Percentiles rank a stretch among this genome's conserved stretches.
Evolutionary conservation across 2,329 filamentous ascomycete species (phyloP).

Genomic region (Hypoxylon sp.): DNA sequence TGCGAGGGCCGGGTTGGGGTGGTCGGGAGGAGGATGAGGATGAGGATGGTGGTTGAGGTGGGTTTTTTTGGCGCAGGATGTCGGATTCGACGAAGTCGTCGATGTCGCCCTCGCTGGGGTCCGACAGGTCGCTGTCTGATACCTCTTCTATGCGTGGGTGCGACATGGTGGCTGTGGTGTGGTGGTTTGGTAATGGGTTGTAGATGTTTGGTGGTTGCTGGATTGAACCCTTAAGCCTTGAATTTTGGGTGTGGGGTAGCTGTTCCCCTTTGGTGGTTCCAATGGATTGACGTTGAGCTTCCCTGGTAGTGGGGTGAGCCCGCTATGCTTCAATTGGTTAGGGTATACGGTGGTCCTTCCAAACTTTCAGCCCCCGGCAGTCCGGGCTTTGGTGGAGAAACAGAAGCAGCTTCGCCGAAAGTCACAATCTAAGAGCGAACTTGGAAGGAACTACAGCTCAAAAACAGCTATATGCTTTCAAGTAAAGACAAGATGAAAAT

Average conservation of each 20-base stretch:
- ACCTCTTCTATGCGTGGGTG: conserved; percentile 94
- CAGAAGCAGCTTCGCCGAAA: background rate
- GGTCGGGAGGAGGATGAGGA: conserved; percentile 47
- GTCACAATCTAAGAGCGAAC: background rate
- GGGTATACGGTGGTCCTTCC: background rate
- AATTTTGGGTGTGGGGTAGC: conserved; percentile 41
- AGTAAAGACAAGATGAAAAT: background rate
- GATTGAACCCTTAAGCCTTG: conserved; percentile 12
- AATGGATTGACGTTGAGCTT: conserved; percentile 19
- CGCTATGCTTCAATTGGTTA: conserved; percentile 28
- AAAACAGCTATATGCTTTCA: background rate
- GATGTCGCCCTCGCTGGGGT: conserved; percentile 90
- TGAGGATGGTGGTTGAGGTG: conserved; percentile 14
- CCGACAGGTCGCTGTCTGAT: conserved; percentile 79
- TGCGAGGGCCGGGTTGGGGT: conserved; percentile 42
- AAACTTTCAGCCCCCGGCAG: background rate
- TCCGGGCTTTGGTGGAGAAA: background rate
- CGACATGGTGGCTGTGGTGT: conserved; percentile 72
- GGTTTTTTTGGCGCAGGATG: conserved; percentile 63
- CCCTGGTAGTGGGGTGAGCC: conserved; percentile 30
- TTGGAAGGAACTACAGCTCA: background rate
- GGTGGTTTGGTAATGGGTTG: conserved; percentile 8
- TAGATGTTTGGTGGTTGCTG: background rate
- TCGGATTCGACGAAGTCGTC: conserved; percentile 72
- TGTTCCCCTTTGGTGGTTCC: conserved; percentile 5